Conservation (phyloP, 345 rosid genomes). For the Fremontodendron californicum region DNA sequence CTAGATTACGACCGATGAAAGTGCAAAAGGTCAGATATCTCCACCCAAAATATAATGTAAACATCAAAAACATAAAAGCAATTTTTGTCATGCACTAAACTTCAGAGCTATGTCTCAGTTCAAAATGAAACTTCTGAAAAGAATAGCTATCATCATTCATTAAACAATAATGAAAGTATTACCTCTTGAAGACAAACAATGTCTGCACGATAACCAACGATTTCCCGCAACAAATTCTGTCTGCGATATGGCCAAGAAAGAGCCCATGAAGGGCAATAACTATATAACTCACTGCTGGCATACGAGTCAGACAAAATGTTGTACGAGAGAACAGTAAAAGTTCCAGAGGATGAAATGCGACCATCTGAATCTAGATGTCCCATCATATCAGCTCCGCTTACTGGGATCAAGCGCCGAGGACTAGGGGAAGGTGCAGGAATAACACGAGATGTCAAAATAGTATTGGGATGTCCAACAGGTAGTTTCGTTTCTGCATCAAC, state of each 20-base stretch:
- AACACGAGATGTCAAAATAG: conserved; percentile 80
- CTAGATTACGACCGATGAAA: not conserved
- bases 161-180: not conserved
- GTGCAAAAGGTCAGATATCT: not conserved
- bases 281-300: conserved; percentile 75
- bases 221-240: conserved; percentile 86
- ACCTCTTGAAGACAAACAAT: conserved; percentile 98
- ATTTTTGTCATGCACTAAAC: not conserved
- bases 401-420: conserved; percentile 83
- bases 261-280: conserved; percentile 98
- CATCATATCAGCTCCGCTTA: conserved; percentile 57
- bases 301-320: conserved; percentile 80
- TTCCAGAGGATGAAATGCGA: conserved; percentile 60
- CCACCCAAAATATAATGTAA: not conserved
- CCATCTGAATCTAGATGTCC: conserved; percentile 72
- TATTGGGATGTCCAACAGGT: conserved; percentile 60
- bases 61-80: not conserved
- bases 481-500: conserved; percentile 73
- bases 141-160: not conserved
- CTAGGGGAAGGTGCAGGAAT: conserved; percentile 97
- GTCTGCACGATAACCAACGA: conserved; percentile 90
- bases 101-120: not conserved
- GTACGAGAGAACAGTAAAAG: conserved; percentile 90
- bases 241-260: conserved; percentile 96
- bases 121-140: not conserved